A percentile compares a stretch with the other conserved stretches of the same genome.
Conservation (phyloP, 805 yeast genomes). For the Wickerhamiella lipophila region DNA sequence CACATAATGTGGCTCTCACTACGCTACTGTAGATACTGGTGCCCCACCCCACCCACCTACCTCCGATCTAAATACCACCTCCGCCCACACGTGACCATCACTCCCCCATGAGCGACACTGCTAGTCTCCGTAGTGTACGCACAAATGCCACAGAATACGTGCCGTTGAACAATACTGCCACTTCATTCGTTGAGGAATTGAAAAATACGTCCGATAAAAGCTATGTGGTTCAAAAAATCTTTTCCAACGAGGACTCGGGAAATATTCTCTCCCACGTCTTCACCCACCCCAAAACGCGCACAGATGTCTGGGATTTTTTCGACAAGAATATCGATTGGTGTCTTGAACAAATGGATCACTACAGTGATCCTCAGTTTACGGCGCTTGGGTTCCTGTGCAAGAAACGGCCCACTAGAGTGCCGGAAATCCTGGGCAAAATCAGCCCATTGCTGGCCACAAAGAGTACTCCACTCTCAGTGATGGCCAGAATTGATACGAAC, state of each 20-base stretch:
- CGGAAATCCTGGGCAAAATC: slow-evolving; percentile 12
- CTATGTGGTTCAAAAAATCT: slow-evolving; percentile 3
- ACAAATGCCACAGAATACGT: slow-evolving; percentile 7
- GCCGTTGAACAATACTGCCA: slow-evolving; percentile 6
- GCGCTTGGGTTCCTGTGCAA: slow-evolving; percentile 20
- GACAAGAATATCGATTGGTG: slow-evolving; percentile 11
- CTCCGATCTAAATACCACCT: not conserved
- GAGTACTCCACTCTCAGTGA: slow-evolving; percentile 11
- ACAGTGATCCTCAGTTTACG: slow-evolving; percentile 18
- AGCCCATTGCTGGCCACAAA: not conserved
- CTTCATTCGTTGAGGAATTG: slow-evolving; percentile 5
- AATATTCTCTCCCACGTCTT: slow-evolving; percentile 18
- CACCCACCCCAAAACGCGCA: slow-evolving; percentile 16
- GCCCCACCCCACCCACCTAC: not conserved
- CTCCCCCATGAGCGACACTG: slow-evolving; percentile 9
- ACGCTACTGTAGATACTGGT: too few species aligned
- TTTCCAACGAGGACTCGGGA: slow-evolving; percentile 11
- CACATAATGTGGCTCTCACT: too few species aligned
- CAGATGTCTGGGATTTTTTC: slow-evolving; percentile 13
- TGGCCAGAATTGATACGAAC: slow-evolving; percentile 9
- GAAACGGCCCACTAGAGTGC: slow-evolving; percentile 13
- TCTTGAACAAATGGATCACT: slow-evolving; percentile 10
- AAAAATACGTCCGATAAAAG: slow-evolving; percentile 1
- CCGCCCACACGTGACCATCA: not conserved
- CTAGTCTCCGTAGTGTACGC: slow-evolving; percentile 9